These are phyloP conservation scores for Aspergillus diversus DNA, from an alignment of 495 filamentous ascomycete genomes.

Conservation along the genomic window DNA sequence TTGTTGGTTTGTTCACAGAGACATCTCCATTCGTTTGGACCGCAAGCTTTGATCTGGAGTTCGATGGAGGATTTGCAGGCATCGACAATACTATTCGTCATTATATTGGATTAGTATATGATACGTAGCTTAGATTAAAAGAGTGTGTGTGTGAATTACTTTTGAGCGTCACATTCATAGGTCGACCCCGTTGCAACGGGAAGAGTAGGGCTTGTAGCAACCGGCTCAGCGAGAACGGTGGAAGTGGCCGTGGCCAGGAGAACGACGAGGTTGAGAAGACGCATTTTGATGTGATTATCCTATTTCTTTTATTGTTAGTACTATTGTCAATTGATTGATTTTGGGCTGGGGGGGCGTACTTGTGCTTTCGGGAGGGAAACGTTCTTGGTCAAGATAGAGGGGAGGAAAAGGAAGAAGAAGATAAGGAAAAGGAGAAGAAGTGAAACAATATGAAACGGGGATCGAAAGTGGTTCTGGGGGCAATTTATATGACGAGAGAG, in stretches of 20 bases:
- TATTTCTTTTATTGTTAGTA: background rate
- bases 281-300: slow-evolving; percentile 16
- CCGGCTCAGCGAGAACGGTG: slow-evolving; percentile 16
- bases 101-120: slow-evolving; percentile 2
- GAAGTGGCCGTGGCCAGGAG: slow-evolving; percentile 13
- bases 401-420: background rate
- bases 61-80: slow-evolving; percentile 32
- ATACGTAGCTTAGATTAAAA: background rate
- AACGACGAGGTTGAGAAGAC: slow-evolving; percentile 7
- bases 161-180: slow-evolving; percentile 16
- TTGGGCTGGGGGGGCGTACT: background rate
- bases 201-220: slow-evolving; percentile 6
- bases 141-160: slow-evolving; percentile 13
- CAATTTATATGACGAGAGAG: background rate
- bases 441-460: background rate
- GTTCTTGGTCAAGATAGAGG: background rate
- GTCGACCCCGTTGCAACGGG: background rate
- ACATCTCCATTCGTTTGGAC: slow-evolving; percentile 33
- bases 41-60: slow-evolving; percentile 31
- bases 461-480: background rate
- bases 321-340: background rate
- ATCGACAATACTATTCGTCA: slow-evolving; percentile 32
- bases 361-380: background rate
- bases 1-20: slow-evolving; percentile 38
- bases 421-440: background rate